Percentiles rank a stretch among this genome's conserved stretches.
Conservation (phyloP, 768 basidiomycete genomes). For the Austroboletus eburneus region DNA sequence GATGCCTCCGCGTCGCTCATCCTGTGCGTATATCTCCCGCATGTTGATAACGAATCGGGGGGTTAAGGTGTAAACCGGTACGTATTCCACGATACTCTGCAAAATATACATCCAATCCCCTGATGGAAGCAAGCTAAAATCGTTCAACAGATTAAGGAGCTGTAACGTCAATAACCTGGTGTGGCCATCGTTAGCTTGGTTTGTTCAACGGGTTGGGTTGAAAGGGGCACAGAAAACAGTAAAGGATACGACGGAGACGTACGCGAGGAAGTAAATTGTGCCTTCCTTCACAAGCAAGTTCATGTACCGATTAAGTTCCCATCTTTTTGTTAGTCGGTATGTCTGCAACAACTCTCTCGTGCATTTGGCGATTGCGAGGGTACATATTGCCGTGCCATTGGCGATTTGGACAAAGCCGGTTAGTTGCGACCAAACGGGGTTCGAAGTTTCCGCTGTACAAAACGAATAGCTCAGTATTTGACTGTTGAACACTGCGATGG, state of each 20-base stretch:
- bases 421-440: not conserved
- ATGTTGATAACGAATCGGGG: conserved; percentile 1
- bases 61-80: not conserved
- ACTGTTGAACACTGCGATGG: not conserved
- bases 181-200: not conserved
- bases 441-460: not conserved
- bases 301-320: conserved; percentile 7
- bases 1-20: too few species aligned
- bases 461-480: not conserved
- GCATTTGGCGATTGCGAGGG: not conserved
- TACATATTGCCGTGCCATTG: not conserved
- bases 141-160: not conserved
- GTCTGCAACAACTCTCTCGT: too few species aligned
- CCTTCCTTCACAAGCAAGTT: conserved; percentile 4
- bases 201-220: not conserved
- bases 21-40: not conserved
- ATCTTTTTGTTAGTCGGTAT: too few species aligned
- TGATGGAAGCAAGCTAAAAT: too few species aligned
- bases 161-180: not conserved
- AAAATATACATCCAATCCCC: too few species aligned
- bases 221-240: too few species aligned
- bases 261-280: conserved; percentile 9
- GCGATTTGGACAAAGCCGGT: not conserved
- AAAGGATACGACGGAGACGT: not conserved
- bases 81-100: not conserved